Conservation (phyloP, 2,329 filamentous ascomycete species). For the Botrytis paeoniae region DNA sequence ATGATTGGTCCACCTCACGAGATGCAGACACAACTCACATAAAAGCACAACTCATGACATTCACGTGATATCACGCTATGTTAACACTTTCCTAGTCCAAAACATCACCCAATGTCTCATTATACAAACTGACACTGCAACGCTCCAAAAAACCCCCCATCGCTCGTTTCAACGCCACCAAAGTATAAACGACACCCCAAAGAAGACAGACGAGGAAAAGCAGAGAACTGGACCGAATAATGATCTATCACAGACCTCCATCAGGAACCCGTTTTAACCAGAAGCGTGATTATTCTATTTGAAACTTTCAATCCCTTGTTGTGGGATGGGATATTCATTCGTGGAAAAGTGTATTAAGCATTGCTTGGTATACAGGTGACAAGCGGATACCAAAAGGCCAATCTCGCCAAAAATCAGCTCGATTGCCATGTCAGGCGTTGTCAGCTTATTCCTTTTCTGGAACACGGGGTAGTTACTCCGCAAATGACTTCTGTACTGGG, state of each 20-base stretch:
- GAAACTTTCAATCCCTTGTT: background rate
- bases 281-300: background rate
- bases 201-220: slow-evolving; percentile 5
- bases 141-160: background rate
- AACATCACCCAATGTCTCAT: background rate
- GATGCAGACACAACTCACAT: background rate
- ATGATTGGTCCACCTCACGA: slow-evolving; percentile 6
- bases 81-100: background rate
- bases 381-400: background rate
- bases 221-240: background rate
- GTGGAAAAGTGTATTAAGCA: background rate
- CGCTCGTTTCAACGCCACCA: background rate
- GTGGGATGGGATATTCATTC: background rate
- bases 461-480: slow-evolving; percentile 1
- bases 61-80: slow-evolving; percentile 1
- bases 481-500: background rate
- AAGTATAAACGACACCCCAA: background rate
- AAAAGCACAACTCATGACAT: background rate
- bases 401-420: slow-evolving; percentile 7
- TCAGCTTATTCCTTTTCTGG: background rate
- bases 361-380: background rate
- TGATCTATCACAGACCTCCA: slow-evolving; percentile 1
- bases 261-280: background rate
- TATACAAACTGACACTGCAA: background rate
- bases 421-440: background rate